phyloP scores from a whole-genome alignment of 2,329 filamentous ascomycete species.

The Lithohypha guttulata region DNA sequence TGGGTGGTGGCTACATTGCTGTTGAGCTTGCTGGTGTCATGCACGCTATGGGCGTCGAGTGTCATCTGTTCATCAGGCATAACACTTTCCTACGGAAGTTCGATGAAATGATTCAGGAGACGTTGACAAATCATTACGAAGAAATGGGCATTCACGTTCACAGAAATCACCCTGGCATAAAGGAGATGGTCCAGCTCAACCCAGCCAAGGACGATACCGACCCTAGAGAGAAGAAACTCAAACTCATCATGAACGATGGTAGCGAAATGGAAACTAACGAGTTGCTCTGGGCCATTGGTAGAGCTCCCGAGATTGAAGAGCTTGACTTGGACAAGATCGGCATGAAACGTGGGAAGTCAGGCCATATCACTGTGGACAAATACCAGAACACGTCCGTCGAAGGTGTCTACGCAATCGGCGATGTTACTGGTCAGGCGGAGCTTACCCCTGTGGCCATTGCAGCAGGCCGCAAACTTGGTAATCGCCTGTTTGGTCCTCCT shows the following conservation, averaged over 20 bases:
- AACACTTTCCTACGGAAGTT: conserved; percentile 41
- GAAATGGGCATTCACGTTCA: conserved; percentile 39
- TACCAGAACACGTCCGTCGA: conserved; percentile 40
- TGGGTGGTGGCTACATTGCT: conserved; percentile 42
- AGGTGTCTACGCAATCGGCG: conserved; percentile 41
- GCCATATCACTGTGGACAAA: conserved; percentile 38
- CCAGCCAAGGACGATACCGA: conserved; percentile 30
- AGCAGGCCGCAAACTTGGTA: conserved; percentile 40
- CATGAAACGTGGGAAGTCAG: conserved; percentile 30
- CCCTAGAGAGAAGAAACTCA: conserved; percentile 37
- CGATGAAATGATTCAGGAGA: conserved; percentile 43
- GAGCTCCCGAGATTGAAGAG: conserved; percentile 35
- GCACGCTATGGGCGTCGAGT: conserved; percentile 39
- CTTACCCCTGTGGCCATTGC: conserved; percentile 44
- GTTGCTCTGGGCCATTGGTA: conserved; percentile 41
- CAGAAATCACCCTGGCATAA: conserved; percentile 36
- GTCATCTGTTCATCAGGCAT: conserved; percentile 41
- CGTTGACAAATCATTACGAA: conserved; percentile 42
- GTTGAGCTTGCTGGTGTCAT: conserved; percentile 42
- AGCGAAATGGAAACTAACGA: conserved; percentile 38
- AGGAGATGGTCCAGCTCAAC: conserved; percentile 35
- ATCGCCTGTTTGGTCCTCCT: conserved; percentile 39
- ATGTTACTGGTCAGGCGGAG: conserved; percentile 42
- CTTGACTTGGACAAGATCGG: conserved; percentile 33
- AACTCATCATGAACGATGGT: conserved; percentile 34